A percentile compares a stretch with the other conserved stretches of the same genome.
Conservation (phyloP, 345 rosid genomes). For the Aurinia saxatilis region DNA sequence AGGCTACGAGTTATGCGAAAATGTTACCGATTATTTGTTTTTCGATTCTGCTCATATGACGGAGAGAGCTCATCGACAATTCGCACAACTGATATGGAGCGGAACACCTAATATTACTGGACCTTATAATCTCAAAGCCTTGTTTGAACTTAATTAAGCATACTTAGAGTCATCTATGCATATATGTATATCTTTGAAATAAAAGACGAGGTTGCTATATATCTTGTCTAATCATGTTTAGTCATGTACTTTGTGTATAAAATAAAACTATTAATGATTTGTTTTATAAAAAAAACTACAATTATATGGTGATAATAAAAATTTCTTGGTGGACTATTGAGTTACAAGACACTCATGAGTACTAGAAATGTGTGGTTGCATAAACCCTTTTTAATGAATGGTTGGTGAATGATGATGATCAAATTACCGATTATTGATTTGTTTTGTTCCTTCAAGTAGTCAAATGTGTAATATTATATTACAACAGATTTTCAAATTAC, state of each 20-base stretch:
- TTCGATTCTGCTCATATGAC: constrained; percentile 34
- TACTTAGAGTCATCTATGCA: not conserved
- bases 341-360: no score
- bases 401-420: no score
- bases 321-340: no score
- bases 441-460: no score
- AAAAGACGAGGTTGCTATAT: not conserved
- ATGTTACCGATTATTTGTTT: constrained; percentile 30
- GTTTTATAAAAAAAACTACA: no score
- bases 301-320: no score
- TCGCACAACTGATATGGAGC: constrained; percentile 35
- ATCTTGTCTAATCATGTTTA: not conserved
- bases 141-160: constrained; percentile 18
- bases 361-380: no score
- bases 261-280: not conserved
- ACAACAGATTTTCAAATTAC: no score
- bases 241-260: not conserved
- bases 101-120: constrained; percentile 23
- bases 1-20: constrained; percentile 19
- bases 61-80: constrained; percentile 29
- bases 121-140: constrained; percentile 36
- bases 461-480: no score
- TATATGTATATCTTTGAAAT: not conserved
- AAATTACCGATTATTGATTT: no score
- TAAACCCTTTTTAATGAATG: no score